Evolutionary conservation across 768 basidiomycete species (phyloP), one percentile per base, ranked within the genome.

Genomic region (Macrolepiota albuminosa): DNA sequence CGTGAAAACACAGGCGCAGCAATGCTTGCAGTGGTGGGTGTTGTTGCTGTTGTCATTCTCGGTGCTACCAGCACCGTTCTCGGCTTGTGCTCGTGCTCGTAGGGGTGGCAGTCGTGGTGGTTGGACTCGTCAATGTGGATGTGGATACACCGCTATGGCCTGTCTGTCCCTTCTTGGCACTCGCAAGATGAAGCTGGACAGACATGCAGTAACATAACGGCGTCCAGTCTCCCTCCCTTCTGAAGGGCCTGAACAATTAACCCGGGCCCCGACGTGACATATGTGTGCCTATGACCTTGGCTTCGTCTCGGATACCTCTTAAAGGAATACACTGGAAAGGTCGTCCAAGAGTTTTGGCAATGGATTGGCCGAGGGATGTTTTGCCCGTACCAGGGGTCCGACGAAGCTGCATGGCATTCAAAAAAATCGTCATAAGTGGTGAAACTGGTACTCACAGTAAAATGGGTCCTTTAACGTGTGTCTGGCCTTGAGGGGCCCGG

Each of bases 271-370:
- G 87, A 89, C 18, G 91, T 91, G n/a, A 94, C 93, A 66, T 97
- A 98, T 26, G 95, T 98, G 56, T 95, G 79, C 54, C 78, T 65
- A 58, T 80, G 79, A 18, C 79, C 61, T 81, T 68, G 81, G 92
- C 95, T 71, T 98, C 95, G 66, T 98, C 95, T 3, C 95, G 81
- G 8, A 97, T 92, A 34, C 95, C 95, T 11, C 95, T 95, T 0
- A 97, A 81, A 1, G 92, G 89, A 63, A 97, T 95, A 11, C 95
- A 85, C 66, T 96, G 89, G 81, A 96, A 97, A 2, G 93, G 93
- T 47, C 94, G 77, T 26, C 82, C 80, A 8, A 97, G 80, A 0
- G 93, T 88, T 45, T 85, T 86, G 3, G 95, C 95, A 31, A 98
- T 83, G 0, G 90, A 93, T 64, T 90, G 88, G 0, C 95, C 95